A percentile compares a stretch with the other conserved stretches of the same genome.
Evolutionary conservation across 2,329 filamentous ascomycete genomes (phyloP).

Genomic region (Cladosporium cucumerinum): DNA sequence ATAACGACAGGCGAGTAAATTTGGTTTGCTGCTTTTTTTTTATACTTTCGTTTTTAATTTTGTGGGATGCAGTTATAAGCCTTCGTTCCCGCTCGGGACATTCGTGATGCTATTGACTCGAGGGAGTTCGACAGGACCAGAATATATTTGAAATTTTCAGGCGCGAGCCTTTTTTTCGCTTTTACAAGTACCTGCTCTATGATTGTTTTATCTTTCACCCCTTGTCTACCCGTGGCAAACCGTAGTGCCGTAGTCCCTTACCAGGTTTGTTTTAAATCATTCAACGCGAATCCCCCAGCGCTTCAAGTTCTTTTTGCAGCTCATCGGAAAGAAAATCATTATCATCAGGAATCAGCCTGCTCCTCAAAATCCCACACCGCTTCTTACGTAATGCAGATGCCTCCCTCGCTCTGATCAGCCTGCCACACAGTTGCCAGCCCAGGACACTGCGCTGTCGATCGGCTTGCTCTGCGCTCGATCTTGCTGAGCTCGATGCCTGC

Average conservation of each 20-base stretch:
- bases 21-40: too few species aligned
- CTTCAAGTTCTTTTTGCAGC: background rate
- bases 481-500: constrained; percentile 21
- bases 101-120: background rate
- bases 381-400: constrained; percentile 6
- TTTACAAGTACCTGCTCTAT: background rate
- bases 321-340: background rate
- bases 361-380: background rate
- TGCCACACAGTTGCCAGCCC: constrained; percentile 14
- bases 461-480: constrained; percentile 10
- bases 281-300: background rate
- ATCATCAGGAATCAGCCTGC: background rate
- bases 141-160: background rate
- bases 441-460: constrained; percentile 8
- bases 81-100: too few species aligned
- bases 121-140: background rate
- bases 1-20: too few species aligned
- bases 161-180: background rate
- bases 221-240: background rate
- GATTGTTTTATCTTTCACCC: background rate
- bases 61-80: too few species aligned
- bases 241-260: background rate
- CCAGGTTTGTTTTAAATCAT: background rate
- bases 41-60: too few species aligned
- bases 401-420: constrained; percentile 13